Evolutionary conservation across 305 asterid species (phyloP), one percentile per base, ranked within the genome.

Genomic region (Fraxinus latifolia): DNA sequence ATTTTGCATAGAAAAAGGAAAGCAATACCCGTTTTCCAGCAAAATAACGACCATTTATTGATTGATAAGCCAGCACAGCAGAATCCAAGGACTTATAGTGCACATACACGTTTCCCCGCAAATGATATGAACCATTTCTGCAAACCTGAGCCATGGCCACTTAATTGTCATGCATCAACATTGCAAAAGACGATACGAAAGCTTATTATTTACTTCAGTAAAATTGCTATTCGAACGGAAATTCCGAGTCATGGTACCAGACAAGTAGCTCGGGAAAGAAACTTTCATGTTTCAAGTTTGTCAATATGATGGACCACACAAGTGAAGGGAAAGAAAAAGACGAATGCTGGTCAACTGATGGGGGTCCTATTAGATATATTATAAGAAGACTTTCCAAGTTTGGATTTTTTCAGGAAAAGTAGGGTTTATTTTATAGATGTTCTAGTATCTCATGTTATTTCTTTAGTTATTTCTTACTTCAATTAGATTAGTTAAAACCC

Each of bases 31-130:
- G 97, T 87, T 94, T 96, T 77, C 97, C 94, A 60, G 98, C 99
- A 85, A 92, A 96, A 90, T 90, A 96, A 80, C 99, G 99, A 36
- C 97, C 98, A 79, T 93, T 94, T 85, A 86, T 88, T 79, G 95
- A 89, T 70, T 84, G 87, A 85, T 90, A 90, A 84, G 99, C 95
- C 88, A 86, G 84, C 84, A 89, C 90, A 25, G 98, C 95, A 81
- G 96, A 91, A 83, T 94, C 98, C 88, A 94, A 86, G 74, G 92
- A 89, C 77, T 86, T 90, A 83, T 89, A 96, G 86, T 96, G 98
- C 81, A 96, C 97, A 82, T 94, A 96, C 60, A 93, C 94, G 67
- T 96, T 96, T 83, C 99, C 99, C 53, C 98, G 97, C 88, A 96
- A 86, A 90, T 96, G 98, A 85, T 89, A 84, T 79, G 97, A 92